Base-by-base conservation (phyloP, 441 rosid species). In the Populus hybrid region DNA sequence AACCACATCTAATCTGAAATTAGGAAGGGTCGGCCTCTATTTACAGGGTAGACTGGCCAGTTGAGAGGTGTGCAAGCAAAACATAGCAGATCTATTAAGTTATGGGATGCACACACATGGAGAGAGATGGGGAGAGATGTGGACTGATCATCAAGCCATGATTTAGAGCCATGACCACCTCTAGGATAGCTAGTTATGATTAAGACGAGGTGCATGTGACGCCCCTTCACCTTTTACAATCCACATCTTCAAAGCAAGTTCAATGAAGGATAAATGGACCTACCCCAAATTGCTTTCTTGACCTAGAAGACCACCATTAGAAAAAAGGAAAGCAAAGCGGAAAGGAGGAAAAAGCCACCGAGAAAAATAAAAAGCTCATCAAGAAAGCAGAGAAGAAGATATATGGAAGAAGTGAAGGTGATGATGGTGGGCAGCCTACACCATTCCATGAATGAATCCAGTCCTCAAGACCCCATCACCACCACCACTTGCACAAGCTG, bases 401-500 rank as follows among this genome's bases (percentile, higher is more conserved):
- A 78, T 73, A 76, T 79, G 88, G 85, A 82, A 78, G 83, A 67
- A 50, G 81, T 78, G 80, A 78, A 78, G 76, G 85, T 85, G 88
- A 85, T 84, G 92, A 86, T 80, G 84, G 79, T 78, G 80, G 54
- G 70, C 78, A 79, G 83, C 83, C 73, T 80, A 70, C 77, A 73
- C 2, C 66, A 67, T 78, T 69, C 85, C 70, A 66, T 54, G 67
- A 76, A 75, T 79, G 84, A 73, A 70, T 24, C 77, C 21, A 73
- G 64, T 66, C 78, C 83, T 81, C 82, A 32, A 69, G 76, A 83
- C 34, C 76, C 70, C 80, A 81, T 79, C 84, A 85, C 68, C 87
- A 80, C 83, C 75, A 67, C 85, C 83, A 81, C 86, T 83, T 66
- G 79, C 77, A 82, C 90, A 57, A 86, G 84, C 86, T 92, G 98